phyloP scores from a whole-genome alignment of 495 filamentous ascomycete species.

The Monascus purpureus region DNA sequence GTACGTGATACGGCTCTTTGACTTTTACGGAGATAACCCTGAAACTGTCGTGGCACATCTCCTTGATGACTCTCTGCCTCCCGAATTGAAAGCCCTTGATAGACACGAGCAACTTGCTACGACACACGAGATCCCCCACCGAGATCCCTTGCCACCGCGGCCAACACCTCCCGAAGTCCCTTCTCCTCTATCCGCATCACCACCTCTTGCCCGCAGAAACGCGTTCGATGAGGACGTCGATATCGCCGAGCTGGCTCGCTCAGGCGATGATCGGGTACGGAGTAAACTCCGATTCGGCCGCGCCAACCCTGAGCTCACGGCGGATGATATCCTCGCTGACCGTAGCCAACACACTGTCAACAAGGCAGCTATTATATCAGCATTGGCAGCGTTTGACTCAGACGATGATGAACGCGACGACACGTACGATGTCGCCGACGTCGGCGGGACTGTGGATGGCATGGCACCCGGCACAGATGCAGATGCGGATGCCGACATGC shows the following conservation, averaged over 20 bases:
- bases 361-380: conserved; percentile 84
- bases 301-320: conserved; percentile 43
- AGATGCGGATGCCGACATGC: conserved; percentile 22
- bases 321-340: conserved; percentile 45
- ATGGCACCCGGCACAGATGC: conserved; percentile 25
- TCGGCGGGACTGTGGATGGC: conserved; percentile 71
- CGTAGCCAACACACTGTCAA: conserved; percentile 41
- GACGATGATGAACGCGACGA: conserved; percentile 97
- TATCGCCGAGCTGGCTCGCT: conserved; percentile 52
- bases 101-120: conserved; percentile 26
- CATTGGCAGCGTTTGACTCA: conserved; percentile 78
- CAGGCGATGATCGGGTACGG: conserved; percentile 23
- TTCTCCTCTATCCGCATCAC: conserved; percentile 12
- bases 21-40: conserved; percentile 61
- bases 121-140: conserved; percentile 10
- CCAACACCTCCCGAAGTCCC: conserved; percentile 23
- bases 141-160: conserved; percentile 20
- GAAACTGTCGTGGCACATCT: conserved; percentile 74
- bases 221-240: conserved; percentile 63
- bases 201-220: conserved; percentile 39
- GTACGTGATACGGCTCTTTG: conserved; percentile 66
- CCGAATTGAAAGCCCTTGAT: conserved; percentile 26
- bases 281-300: conserved; percentile 66
- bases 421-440: conserved; percentile 85
- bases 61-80: conserved; percentile 66